Conservation (phyloP, 2,329 filamentous ascomycete genomes). For the Paradendryphiella salina region DNA sequence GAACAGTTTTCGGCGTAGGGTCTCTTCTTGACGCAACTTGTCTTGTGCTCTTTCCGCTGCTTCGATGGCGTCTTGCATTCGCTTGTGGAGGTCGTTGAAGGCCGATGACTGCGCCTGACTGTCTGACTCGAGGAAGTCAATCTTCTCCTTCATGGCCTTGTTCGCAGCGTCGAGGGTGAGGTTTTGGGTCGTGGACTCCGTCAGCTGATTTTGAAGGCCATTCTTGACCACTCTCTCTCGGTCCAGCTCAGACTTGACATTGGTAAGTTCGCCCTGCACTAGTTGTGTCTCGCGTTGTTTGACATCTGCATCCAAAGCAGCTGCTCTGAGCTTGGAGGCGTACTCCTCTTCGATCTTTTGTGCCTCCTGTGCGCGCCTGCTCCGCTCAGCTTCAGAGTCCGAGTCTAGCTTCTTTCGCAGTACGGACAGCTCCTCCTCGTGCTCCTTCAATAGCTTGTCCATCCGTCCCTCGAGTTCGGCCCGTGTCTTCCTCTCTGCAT, state of each 20-base stretch:
- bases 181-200: slow-evolving; percentile 47
- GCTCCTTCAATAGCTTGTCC: slow-evolving; percentile 61
- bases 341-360: slow-evolving; percentile 63
- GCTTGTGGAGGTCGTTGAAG: slow-evolving; percentile 78
- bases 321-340: slow-evolving; percentile 59
- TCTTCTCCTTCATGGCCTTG: slow-evolving; percentile 75
- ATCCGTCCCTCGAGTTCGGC: slow-evolving; percentile 57
- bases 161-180: slow-evolving; percentile 71
- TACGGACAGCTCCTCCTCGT: slow-evolving; percentile 69
- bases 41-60: slow-evolving; percentile 71
- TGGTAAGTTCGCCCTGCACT: slow-evolving; percentile 56
- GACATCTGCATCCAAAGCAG: slow-evolving; percentile 61
- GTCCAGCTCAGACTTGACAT: slow-evolving; percentile 48
- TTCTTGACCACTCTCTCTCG: slow-evolving; percentile 65
- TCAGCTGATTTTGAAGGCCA: slow-evolving; percentile 59
- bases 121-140: slow-evolving; percentile 87
- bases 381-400: slow-evolving; percentile 69
- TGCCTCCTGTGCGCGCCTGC: slow-evolving; percentile 62
- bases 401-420: slow-evolving; percentile 65
- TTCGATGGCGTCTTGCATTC: slow-evolving; percentile 75
- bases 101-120: slow-evolving; percentile 86
- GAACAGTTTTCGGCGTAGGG: slow-evolving; percentile 84
- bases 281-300: slow-evolving; percentile 59
- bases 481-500: slow-evolving; percentile 50
- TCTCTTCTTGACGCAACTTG: slow-evolving; percentile 89